Evolutionary conservation across 148 eudicot species (phyloP).

Genomic region (Nepenthes gracilis): DNA sequence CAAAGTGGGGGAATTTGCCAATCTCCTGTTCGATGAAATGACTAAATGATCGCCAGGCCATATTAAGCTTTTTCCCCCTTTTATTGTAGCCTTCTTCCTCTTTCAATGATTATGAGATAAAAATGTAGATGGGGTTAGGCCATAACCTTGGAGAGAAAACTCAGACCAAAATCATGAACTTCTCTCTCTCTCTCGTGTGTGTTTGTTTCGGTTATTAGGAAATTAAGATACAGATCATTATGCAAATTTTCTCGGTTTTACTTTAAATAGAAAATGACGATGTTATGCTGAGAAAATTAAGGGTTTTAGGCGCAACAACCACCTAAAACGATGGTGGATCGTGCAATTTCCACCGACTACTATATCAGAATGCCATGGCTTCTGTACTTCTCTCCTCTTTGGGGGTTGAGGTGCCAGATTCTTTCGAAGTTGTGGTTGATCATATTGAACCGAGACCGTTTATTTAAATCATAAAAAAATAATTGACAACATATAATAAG

Average conservation of each 20-base stretch:
- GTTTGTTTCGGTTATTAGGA: too few relatives aligned
- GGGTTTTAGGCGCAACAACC: too few relatives aligned
- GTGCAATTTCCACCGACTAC: too few relatives aligned
- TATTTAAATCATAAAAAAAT: too few relatives aligned
- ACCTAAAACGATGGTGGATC: too few relatives aligned
- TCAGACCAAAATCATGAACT: constrained; percentile 28
- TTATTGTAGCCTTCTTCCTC: background rate
- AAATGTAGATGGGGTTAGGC: constrained; percentile 13
- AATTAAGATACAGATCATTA: background rate
- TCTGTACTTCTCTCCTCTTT: too few relatives aligned
- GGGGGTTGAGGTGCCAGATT: too few relatives aligned
- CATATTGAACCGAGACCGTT: too few relatives aligned
- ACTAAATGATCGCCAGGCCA: constrained; percentile 32
- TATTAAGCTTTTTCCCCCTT: background rate
- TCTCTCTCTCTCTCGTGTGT: constrained; percentile 5
- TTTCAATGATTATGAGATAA: background rate
- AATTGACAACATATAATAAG: too few relatives aligned
- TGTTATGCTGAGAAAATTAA: too few relatives aligned
- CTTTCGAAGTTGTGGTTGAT: too few relatives aligned
- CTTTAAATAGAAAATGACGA: background rate
- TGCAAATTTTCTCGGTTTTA: background rate
- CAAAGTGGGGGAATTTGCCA: constrained; percentile 55
- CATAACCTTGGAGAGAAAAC: constrained; percentile 21
- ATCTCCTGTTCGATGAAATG: constrained; percentile 41
- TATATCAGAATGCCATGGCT: too few relatives aligned